These are phyloP conservation scores for Mycosphaerella sp. DNA, from an alignment of 2,329 filamentous ascomycete species.

Conservation along the genomic window DNA sequence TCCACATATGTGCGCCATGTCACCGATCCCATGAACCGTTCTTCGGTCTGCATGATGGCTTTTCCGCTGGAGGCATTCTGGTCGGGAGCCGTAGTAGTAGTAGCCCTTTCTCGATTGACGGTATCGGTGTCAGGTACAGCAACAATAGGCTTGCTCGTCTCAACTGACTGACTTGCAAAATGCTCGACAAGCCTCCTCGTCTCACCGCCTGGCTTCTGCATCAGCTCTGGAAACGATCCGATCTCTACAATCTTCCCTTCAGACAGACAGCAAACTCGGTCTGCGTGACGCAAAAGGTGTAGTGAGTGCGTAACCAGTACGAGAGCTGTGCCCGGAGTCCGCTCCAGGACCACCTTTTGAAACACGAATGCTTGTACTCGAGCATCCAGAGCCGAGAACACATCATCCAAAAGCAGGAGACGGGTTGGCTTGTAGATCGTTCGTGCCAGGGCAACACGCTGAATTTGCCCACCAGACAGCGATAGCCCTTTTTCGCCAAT, in stretches of 20 bases:
- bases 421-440: conserved; percentile 56
- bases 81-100: background rate
- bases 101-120: background rate
- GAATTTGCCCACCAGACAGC: conserved; percentile 85
- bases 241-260: background rate
- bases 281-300: conserved; percentile 3
- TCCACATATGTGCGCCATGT: conserved; percentile 1
- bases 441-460: conserved; percentile 84
- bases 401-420: conserved; percentile 36
- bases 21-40: conserved; percentile 65
- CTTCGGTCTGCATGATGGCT: conserved; percentile 63
- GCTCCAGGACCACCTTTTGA: conserved; percentile 23
- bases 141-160: background rate
- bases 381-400: conserved; percentile 34
- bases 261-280: background rate
- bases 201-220: background rate
- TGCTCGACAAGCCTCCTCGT: conserved; percentile 6
- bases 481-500: conserved; percentile 92
- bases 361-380: conserved; percentile 41
- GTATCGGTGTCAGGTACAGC: background rate
- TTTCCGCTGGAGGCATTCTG: background rate
- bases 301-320: conserved; percentile 9
- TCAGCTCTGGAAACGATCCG: background rate
- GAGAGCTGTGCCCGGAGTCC: background rate
- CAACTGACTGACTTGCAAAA: conserved; percentile 1